Evolutionary conservation across 2,329 filamentous ascomycete genomes (phyloP).

Genomic region (Aspergillus arachidicola): DNA sequence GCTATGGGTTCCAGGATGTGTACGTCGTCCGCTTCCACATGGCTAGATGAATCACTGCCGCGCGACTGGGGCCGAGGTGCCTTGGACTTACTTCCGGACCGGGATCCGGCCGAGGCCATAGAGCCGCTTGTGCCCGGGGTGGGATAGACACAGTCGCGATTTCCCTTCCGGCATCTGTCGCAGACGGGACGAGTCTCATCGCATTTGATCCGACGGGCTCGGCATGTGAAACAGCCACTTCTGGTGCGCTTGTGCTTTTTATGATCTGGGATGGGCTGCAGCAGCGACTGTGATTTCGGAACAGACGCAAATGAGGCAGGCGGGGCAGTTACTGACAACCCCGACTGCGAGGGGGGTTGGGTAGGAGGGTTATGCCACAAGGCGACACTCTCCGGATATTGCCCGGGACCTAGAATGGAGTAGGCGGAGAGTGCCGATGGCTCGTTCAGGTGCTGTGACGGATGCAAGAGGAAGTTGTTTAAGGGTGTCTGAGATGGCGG

Average conservation of each 20-base stretch:
- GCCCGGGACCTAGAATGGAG: constrained; percentile 36
- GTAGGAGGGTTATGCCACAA: constrained; percentile 45
- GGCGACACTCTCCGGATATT: constrained; percentile 47
- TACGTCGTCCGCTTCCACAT: constrained; percentile 45
- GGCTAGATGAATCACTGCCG: constrained; percentile 56
- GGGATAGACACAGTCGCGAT: constrained; percentile 87
- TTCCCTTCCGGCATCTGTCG: constrained; percentile 89
- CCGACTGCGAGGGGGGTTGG: constrained; percentile 21
- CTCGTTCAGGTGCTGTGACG: constrained; percentile 29
- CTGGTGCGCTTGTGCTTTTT: constrained; percentile 92
- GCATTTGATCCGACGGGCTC: constrained; percentile 88
- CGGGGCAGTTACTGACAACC: constrained; percentile 16
- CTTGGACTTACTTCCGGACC: constrained; percentile 47
- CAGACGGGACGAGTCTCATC: constrained; percentile 87
- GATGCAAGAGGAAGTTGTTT: constrained; percentile 28
- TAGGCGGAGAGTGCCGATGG: constrained; percentile 33
- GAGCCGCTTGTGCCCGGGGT: constrained; percentile 51
- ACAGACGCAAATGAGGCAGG: constrained; percentile 23
- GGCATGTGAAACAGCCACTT: constrained; percentile 92
- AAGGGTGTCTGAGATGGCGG: constrained; percentile 33
- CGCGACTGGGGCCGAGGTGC: constrained; percentile 39
- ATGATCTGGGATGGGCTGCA: constrained; percentile 57
- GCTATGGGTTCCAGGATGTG: constrained; percentile 44
- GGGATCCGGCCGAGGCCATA: constrained; percentile 47
- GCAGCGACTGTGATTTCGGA: constrained; percentile 33